These are phyloP conservation scores for Tylopilus felleus DNA, from an alignment of 768 basidiomycete genomes.

Conservation along the genomic window DNA sequence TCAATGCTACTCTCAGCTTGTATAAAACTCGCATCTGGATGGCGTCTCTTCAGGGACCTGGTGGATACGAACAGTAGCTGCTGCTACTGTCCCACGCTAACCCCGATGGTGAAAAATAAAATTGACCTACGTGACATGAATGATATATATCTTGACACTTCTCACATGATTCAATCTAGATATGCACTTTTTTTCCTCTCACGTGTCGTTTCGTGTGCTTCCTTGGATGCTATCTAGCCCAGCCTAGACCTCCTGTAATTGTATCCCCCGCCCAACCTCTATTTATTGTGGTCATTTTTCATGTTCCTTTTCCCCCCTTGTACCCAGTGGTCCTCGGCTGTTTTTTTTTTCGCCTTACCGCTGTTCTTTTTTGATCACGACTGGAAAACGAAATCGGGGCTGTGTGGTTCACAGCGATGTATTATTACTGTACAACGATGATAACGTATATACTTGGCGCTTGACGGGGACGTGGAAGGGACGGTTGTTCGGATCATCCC, in stretches of 20 bases:
- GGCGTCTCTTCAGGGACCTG: constrained; percentile 69
- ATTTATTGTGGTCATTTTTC: constrained; percentile 15
- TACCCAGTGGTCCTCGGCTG: not conserved
- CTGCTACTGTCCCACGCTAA: not conserved
- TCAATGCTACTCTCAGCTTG: constrained; percentile 43
- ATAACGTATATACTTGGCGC: constrained; percentile 12
- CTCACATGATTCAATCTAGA: constrained; percentile 28
- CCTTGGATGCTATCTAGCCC: constrained; percentile 30
- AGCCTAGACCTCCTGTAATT: constrained; percentile 32
- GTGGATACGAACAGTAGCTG: constrained; percentile 41
- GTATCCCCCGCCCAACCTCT: constrained; percentile 15
- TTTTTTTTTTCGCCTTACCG: not conserved
- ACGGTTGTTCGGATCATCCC: not conserved
- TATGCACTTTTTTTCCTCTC: constrained; percentile 19
- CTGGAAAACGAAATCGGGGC: constrained; percentile 3
- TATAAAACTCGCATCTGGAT: constrained; percentile 98
- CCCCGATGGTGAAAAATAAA: constrained; percentile 10
- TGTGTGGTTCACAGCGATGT: constrained; percentile 16
- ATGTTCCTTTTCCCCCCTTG: not conserved
- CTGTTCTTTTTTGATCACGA: not conserved
- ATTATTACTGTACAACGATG: constrained; percentile 26
- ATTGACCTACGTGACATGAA: constrained; percentile 16
- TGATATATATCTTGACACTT: constrained; percentile 22
- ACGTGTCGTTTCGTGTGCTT: not conserved
- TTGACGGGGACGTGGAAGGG: no score